Percentiles rank a stretch among this genome's conserved stretches.
phyloP scores from a whole-genome alignment of 768 basidiomycete genomes.

The Boletus coccyginus region DNA sequence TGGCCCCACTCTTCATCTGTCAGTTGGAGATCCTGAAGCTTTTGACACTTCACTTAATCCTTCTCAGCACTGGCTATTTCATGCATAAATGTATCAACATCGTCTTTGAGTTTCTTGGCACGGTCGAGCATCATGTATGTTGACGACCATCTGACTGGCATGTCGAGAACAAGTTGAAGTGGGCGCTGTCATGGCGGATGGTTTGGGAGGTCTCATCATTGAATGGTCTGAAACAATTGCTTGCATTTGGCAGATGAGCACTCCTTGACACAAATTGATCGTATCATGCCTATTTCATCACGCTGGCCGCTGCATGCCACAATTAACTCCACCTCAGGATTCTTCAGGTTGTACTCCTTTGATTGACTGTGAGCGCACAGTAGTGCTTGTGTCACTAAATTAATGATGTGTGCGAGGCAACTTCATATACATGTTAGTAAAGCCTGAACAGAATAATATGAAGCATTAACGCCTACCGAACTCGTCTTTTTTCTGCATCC shows the following conservation, averaged over 20 bases:
- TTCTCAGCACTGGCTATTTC: neutral
- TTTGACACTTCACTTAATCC: no score
- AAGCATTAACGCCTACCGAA: neutral
- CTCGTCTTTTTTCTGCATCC: neutral
- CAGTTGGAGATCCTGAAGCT: neutral
- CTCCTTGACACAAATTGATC: neutral
- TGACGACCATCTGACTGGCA: neutral
- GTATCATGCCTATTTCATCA: neutral
- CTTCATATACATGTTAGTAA: neutral
- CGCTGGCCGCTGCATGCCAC: rapidly evolving
- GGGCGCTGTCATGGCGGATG: neutral
- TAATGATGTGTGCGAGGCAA: neutral
- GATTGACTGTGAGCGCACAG: neutral
- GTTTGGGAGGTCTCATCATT: neutral
- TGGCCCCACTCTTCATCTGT: neutral
- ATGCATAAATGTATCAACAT: neutral
- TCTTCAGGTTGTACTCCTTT: neutral
- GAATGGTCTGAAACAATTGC: neutral
- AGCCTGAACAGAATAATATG: no score
- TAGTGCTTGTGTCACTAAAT: neutral
- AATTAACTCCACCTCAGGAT: neutral
- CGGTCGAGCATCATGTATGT: neutral
- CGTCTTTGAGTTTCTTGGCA: neutral
- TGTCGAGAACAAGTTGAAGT: neutral
- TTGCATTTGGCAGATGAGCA: neutral